These are phyloP conservation scores for Phyllosticta capitalensis DNA, from an alignment of 2,329 filamentous ascomycete genomes.

Conservation along the genomic window DNA sequence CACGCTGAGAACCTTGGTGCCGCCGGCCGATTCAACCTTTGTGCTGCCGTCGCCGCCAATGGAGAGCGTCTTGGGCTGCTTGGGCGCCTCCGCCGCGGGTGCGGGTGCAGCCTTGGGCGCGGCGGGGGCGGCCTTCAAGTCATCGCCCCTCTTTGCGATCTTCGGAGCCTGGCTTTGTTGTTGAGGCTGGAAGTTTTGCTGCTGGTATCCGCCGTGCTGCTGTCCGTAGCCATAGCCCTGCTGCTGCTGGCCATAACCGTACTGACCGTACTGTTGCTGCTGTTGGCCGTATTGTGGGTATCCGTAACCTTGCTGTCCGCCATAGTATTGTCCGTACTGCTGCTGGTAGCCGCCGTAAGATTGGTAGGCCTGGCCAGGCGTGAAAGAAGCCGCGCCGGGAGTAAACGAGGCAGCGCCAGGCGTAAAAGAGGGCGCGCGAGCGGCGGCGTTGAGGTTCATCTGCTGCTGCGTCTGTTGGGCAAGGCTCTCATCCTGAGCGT, in stretches of 20 bases:
- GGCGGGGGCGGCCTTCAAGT: slow-evolving; percentile 36
- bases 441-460: slow-evolving; percentile 58
- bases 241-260: slow-evolving; percentile 36
- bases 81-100: slow-evolving; percentile 34
- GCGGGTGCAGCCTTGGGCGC: slow-evolving; percentile 31
- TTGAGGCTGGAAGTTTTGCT: slow-evolving; percentile 10
- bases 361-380: slow-evolving; percentile 60
- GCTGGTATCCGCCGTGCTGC: slow-evolving; percentile 10
- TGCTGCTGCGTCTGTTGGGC: slow-evolving; percentile 66
- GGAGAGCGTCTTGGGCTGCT: slow-evolving; percentile 9
- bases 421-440: slow-evolving; percentile 49
- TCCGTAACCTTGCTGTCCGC: slow-evolving; percentile 13
- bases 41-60: slow-evolving; percentile 33
- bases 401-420: slow-evolving; percentile 63
- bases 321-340: slow-evolving; percentile 31
- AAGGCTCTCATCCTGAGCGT: slow-evolving; percentile 66
- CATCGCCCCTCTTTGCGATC: slow-evolving; percentile 52
- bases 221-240: slow-evolving; percentile 5
- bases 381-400: slow-evolving; percentile 60
- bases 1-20: slow-evolving; percentile 52
- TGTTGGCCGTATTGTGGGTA: slow-evolving; percentile 30
- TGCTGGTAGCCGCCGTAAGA: slow-evolving; percentile 36
- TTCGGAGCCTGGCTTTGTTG: slow-evolving; percentile 42
- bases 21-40: slow-evolving; percentile 56
- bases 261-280: slow-evolving; percentile 45